Base-by-base conservation (phyloP, 2,329 filamentous ascomycete genomes). In the Cladosporium austrohemisphaericum region DNA sequence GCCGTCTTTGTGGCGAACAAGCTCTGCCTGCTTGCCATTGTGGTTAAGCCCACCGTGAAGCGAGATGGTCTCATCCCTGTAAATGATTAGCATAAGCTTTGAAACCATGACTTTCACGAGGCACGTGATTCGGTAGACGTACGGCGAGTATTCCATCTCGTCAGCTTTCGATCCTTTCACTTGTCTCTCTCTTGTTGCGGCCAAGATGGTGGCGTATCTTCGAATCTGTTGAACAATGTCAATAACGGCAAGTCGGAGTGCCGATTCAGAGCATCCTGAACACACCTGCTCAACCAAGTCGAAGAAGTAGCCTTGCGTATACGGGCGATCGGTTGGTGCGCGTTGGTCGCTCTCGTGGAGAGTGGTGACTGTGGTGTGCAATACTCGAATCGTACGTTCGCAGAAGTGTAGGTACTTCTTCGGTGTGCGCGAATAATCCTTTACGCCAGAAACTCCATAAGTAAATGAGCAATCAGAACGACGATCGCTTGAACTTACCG, bases 271-370 rank as follows among this genome's bases (percentile, higher is more conserved):
- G 29, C 51, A 49, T 10, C 47, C 52, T 40, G 51, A 55, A 65
- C 63, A 56, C 55, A 65, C 63, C 80, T 96, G 91, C 68, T 94
- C 88, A 68, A 94, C 85, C 54, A 97, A 83, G 74, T 97, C 92
- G 73, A 96, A 85, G 68, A 96, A 96, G 73, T 97, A 97, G 66
- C 88, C 88, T 79, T 87, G 89, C 78, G 85, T 93, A 76, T 96
- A 97, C 58, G 90, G 89, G 62, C 86, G 84, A 70, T 97, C 92
- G 70, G 81, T 76, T 52, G 88, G 86, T 67, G 88, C 83, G 58
- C 85, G 84, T 73, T 92, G 88, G 69, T 97, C 91, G 67, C 83
- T 83, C 67, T 94, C 89, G 76, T 81, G 85, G 57, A 96, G 78
- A 70, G 85, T 85, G 70, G 89, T 84, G 69, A 94, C 88, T 52